These are phyloP conservation scores for Amaranthus tricolor DNA, from an alignment of 179 eudicot genomes.

Conservation along the genomic window DNA sequence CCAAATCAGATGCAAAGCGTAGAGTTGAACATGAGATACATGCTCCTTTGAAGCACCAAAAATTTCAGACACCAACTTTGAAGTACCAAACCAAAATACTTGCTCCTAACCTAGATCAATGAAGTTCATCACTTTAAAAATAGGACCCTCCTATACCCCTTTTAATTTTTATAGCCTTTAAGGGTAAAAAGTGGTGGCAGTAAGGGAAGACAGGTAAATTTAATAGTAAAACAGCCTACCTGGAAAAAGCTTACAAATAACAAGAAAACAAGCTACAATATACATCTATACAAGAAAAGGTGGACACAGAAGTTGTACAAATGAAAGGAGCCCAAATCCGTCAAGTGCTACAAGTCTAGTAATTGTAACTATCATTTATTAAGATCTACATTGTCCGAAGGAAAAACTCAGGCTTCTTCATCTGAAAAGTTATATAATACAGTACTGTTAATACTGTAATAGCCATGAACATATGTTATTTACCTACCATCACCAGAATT, in stretches of 20 bases:
- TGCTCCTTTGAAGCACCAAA: not conserved
- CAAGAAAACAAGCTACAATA: not conserved
- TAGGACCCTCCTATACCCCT: not conserved
- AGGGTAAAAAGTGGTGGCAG: not conserved
- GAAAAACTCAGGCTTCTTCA: not conserved
- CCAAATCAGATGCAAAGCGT: constrained; percentile 1
- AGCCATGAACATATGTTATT: not conserved
- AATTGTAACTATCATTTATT: not conserved
- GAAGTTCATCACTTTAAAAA: not conserved
- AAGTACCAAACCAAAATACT: not conserved
- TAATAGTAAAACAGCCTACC: not conserved
- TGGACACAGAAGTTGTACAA: not conserved
- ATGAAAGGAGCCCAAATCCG: not conserved
- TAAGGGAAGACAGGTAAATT: not conserved
- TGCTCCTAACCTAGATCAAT: not conserved
- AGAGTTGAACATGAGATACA: not conserved
- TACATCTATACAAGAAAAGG: not conserved
- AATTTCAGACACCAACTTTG: not conserved
- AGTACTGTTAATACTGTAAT: not conserved
- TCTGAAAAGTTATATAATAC: not conserved
- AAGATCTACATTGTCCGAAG: not conserved
- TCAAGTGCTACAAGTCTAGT: not conserved
- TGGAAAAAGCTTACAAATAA: not conserved
- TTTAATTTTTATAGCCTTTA: not conserved
- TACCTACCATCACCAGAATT: not conserved